Evolutionary conservation across 1,284 basidiomycete species (phyloP), one percentile per base, ranked within the genome.

Genomic region (Rhodotorula glutinis): DNA sequence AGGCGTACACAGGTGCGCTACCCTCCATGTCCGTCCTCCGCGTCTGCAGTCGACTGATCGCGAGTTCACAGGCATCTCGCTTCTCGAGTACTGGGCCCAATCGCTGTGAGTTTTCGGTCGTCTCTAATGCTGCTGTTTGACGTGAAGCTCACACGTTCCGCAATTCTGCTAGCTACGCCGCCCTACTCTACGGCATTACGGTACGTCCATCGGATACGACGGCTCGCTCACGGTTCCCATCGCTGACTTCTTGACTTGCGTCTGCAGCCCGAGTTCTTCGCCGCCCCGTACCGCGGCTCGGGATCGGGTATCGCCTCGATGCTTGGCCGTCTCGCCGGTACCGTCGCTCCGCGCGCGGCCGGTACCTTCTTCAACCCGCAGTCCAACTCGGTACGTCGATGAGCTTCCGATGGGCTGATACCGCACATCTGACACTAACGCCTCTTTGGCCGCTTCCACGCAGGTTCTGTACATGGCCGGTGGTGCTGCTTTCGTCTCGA

Each of bases 221-320:
- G 17, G 43, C 21, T 23, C 14, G n/a, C 16, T 49, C 27, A 4
- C 21, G 9, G 29, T 8, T 30, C 16, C 4, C 30, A 9, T 14
- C 21, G 38, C 53, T 54, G 23, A 46, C 44, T 27, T 41, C 30
- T 16, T 10, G 27, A 4, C 23, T 14, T 27, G 23, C 53, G 41
- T 44, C 43, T 10, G 5, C 21, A 44, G 55, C n/a, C 65, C 40
- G 57, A 59, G 51, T 25, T 29, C 10, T 69, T 73, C 64, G 46
- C 52, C 23, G 56, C 69, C 3, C 62, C 72, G 27, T 74, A 77
- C 2, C 69, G 78, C 44, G 78, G 78, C 1, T 77, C 75, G 0
- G 78, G 75, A 0, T 67, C 67, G 23, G 78, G 78, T 0, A 61
- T 75, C 4, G 75, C 77, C 0, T 76, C 75, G 0, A 76, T 76